Evolutionary conservation across 208 protist genomes (phyloP), one percentile per base, ranked within the genome.

Genomic region (Crithidia fasciculata): DNA sequence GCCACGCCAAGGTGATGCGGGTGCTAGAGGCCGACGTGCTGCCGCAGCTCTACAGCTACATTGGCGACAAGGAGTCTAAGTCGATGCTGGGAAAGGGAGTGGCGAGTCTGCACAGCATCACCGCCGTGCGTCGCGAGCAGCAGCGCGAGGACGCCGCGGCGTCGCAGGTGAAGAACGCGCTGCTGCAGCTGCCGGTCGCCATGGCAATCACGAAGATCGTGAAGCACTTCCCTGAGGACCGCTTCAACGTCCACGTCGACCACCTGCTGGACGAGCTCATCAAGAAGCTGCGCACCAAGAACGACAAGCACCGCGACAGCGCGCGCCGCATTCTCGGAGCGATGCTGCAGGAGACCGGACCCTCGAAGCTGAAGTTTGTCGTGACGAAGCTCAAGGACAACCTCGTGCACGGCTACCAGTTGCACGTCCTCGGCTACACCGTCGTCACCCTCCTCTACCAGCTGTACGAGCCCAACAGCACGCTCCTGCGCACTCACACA

Each of bases 371-470:
- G 13, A 69, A 74, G 52, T 91, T 89, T 73, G 87, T 97, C 53
- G 80, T 97, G 55, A 86, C 72, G 52, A 94, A 94, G 80, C 88
- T 97, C 12, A 84, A 88, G 74, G 90, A 94, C 80, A 88, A 94
- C 69, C 70, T 97, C 45, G 86, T 96, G 5, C 91, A 97, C 63
- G 94, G 94, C 59, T 97, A 97, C 75, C 94, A 97, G 81, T 81
- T 97, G 28, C 94, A 97, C 76, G 91, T 97, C 36, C 82, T 97
- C 40, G 94, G 94, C 40, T 97, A 96, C 82, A 97, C 94, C 40
- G 80, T 97, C 45, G 94, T 96, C 44, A 93, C 91, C 36, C 80
- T 96, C 39, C 83, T 97, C 39, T 87, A 92, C 73, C 87, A 93
- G 53, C 79, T 97, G n/a, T 95, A 94, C 80, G 93, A 95, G 66